Evolutionary conservation across 2,329 filamentous ascomycete genomes (phyloP).

Genomic region (Aspergillus arachidicola): DNA sequence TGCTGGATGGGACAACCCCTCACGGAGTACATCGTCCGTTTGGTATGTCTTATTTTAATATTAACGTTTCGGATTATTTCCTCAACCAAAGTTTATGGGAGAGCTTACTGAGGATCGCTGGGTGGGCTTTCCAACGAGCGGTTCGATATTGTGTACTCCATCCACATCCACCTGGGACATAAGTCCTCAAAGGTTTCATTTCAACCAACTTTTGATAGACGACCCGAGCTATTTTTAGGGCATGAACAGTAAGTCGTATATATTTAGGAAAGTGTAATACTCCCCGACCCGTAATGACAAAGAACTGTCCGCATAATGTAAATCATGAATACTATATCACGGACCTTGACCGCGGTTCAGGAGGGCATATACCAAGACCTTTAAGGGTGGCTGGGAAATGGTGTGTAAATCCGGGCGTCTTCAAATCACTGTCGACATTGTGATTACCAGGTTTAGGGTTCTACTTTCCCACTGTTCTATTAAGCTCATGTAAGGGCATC

Average conservation of each 20-base stretch:
- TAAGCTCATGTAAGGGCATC: not conserved
- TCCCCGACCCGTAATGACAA: not conserved
- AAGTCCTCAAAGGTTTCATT: not conserved
- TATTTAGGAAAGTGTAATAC: not conserved
- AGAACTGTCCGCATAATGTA: not conserved
- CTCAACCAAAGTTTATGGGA: not conserved
- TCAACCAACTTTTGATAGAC: not conserved
- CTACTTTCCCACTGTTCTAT: not conserved
- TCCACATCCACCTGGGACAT: not conserved
- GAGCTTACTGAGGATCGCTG: not conserved
- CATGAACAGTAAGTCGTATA: not conserved
- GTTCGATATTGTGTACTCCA: not conserved
- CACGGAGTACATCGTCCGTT: not conserved
- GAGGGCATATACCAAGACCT: not conserved
- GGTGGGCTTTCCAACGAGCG: not conserved
- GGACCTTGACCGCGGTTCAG: not conserved
- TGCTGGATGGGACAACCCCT: not conserved
- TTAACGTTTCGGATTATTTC: not conserved
- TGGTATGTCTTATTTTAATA: not conserved
- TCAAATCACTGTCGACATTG: not conserved
- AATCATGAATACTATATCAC: not conserved
- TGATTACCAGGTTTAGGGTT: not conserved
- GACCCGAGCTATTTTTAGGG: not conserved
- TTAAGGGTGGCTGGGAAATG: not conserved
- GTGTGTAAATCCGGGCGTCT: not conserved